A percentile compares a stretch with the other conserved stretches of the same genome.
These are phyloP conservation scores for Penicillium vulpinum DNA, from an alignment of 2,329 filamentous ascomycete genomes.

Conservation along the genomic window DNA sequence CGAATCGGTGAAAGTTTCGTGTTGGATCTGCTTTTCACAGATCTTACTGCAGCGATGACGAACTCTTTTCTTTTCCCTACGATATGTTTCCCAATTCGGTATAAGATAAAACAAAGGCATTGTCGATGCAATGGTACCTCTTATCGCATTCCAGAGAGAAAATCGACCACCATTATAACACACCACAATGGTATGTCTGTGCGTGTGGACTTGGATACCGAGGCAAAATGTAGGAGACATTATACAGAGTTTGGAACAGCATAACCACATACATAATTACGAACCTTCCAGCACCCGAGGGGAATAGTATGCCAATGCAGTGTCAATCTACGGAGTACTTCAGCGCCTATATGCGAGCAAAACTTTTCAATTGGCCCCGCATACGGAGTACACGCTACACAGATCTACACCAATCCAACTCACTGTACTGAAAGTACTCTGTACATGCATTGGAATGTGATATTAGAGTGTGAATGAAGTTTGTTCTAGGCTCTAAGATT, in stretches of 20 bases:
- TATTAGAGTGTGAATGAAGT: background rate
- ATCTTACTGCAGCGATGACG: background rate
- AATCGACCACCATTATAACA: background rate
- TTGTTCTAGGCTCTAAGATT: constrained; percentile 3
- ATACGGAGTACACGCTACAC: background rate
- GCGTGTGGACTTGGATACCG: background rate
- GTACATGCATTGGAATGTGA: constrained; percentile 30
- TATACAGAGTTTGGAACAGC: background rate
- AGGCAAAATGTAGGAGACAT: background rate
- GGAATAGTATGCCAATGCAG: background rate
- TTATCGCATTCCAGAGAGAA: constrained; percentile 12
- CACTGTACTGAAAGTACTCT: background rate
- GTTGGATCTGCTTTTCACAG: too few species aligned
- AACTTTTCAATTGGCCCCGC: background rate
- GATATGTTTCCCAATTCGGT: background rate
- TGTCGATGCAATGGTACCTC: background rate
- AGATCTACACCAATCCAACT: background rate
- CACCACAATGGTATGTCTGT: constrained; percentile 16
- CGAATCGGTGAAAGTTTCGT: background rate
- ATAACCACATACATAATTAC: background rate
- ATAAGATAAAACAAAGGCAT: background rate
- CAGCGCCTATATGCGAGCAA: background rate
- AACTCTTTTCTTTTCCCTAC: background rate
- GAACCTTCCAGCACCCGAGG: background rate
- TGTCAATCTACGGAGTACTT: background rate